Conservation (phyloP, 176 grass and related monocot species). For the Cymbopogon citratus region DNA sequence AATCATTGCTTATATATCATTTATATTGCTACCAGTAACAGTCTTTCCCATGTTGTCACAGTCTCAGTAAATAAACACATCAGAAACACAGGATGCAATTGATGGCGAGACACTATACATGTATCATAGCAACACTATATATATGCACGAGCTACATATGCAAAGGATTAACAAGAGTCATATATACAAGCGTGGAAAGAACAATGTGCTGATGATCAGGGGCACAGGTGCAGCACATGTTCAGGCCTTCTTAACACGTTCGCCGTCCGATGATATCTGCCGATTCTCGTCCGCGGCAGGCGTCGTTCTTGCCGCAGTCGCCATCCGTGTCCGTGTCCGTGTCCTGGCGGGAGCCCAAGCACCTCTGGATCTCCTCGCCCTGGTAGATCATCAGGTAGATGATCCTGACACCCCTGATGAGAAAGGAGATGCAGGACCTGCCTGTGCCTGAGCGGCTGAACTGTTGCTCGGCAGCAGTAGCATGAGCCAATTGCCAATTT, state of each 20-base stretch:
- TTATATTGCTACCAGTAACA: too few relatives aligned
- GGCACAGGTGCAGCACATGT: background rate
- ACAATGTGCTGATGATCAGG: background rate
- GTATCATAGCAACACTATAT: too few relatives aligned
- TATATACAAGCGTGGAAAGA: background rate
- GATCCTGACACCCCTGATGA: slow-evolving; percentile 57
- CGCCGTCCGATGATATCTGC: slow-evolving; percentile 61
- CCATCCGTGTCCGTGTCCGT: background rate
- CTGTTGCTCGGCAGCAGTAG: background rate
- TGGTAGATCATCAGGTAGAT: slow-evolving; percentile 87
- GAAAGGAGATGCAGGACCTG: slow-evolving; percentile 34
- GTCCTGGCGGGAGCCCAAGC: slow-evolving; percentile 39
- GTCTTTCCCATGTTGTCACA: too few relatives aligned
- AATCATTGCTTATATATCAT: too few relatives aligned
- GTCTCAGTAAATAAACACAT: too few relatives aligned
- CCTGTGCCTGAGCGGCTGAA: slow-evolving; percentile 51
- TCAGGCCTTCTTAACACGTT: slow-evolving; percentile 38
- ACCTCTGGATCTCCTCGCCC: slow-evolving; percentile 65
- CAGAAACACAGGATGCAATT: too few relatives aligned
- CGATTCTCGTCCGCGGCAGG: background rate
- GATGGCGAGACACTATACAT: too few relatives aligned
- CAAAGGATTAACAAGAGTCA: too few relatives aligned
- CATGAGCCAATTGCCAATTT: background rate
- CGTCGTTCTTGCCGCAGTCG: background rate
- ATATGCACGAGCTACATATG: too few relatives aligned